phyloP scores from a whole-genome alignment of 306 rosid species.

The Adenanthera pavonina region DNA sequence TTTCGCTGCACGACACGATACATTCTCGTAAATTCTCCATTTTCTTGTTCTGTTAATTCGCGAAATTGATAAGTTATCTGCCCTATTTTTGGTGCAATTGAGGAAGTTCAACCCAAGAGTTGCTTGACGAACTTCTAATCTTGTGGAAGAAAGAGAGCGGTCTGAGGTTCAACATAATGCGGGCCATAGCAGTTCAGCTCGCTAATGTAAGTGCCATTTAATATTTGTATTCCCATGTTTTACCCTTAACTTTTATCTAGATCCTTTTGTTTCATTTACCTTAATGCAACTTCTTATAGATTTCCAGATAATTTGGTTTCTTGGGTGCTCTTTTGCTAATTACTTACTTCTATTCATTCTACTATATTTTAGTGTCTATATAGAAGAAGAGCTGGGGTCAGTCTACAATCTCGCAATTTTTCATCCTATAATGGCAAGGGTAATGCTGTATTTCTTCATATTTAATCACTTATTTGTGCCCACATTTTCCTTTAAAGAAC shows the following conservation, averaged over 20 bases:
- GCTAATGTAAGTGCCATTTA: slow-evolving; percentile 42
- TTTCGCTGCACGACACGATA: neutral
- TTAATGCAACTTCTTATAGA: neutral
- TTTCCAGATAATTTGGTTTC: neutral
- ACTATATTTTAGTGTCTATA: slow-evolving; percentile 53
- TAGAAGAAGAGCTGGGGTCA: slow-evolving; percentile 52
- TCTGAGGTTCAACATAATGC: slow-evolving; percentile 50
- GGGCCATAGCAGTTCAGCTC: slow-evolving; percentile 57
- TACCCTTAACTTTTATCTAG: neutral
- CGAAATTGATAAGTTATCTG: neutral
- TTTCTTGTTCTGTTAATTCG: neutral
- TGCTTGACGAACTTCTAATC: neutral
- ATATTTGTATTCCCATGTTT: slow-evolving; percentile 13
- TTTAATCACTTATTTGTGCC: neutral
- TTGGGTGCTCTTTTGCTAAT: neutral
- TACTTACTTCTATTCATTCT: neutral
- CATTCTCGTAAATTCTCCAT: neutral
- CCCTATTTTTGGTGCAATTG: neutral
- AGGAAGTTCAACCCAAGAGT: neutral
- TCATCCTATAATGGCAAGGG: slow-evolving; percentile 63
- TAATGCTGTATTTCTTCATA: slow-evolving; percentile 19
- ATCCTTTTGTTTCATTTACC: neutral
- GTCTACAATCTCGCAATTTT: slow-evolving; percentile 54
- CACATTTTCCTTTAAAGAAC: neutral
- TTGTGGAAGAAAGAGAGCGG: neutral